Percentiles rank a stretch among this genome's conserved stretches.
These are phyloP conservation scores for Backusella westeae DNA, from an alignment of 192 early-diverging fungal species.

Conservation along the genomic window DNA sequence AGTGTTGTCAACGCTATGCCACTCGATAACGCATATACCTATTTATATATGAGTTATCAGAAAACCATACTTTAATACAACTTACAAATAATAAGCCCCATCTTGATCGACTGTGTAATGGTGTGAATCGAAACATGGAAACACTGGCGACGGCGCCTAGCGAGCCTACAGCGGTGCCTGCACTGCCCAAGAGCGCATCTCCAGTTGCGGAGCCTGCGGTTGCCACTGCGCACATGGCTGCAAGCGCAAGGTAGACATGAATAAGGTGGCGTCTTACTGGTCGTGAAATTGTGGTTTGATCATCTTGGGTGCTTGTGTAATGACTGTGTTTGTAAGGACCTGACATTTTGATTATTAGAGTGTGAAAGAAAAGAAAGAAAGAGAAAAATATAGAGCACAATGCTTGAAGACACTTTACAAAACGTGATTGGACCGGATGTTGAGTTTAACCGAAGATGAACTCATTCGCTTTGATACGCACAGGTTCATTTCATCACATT, in stretches of 20 bases:
- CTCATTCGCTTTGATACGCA: not conserved
- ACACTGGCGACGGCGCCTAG: constrained; percentile 19
- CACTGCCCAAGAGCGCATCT: not conserved
- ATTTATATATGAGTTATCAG: not conserved
- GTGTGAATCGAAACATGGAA: not conserved
- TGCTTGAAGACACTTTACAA: not conserved
- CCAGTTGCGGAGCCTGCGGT: constrained; percentile 15
- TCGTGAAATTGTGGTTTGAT: constrained; percentile 8
- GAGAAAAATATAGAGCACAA: not conserved
- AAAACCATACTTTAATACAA: not conserved
- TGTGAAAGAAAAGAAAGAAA: not conserved
- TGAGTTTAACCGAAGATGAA: not conserved
- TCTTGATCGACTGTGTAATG: not conserved
- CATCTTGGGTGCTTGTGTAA: not conserved
- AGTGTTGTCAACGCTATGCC: constrained; percentile 16
- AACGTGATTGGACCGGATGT: not conserved
- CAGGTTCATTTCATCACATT: not conserved
- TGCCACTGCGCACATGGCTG: constrained; percentile 23
- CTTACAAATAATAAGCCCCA: constrained; percentile 13
- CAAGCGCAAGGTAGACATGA: constrained; percentile 25
- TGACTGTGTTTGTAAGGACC: constrained; percentile 1
- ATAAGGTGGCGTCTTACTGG: constrained; percentile 26
- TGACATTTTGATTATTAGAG: not conserved
- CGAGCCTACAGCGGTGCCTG: not conserved
- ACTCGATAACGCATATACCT: constrained; percentile 25